phyloP scores from a whole-genome alignment of 805 yeast species.

The Citeromyces matritensis region DNA sequence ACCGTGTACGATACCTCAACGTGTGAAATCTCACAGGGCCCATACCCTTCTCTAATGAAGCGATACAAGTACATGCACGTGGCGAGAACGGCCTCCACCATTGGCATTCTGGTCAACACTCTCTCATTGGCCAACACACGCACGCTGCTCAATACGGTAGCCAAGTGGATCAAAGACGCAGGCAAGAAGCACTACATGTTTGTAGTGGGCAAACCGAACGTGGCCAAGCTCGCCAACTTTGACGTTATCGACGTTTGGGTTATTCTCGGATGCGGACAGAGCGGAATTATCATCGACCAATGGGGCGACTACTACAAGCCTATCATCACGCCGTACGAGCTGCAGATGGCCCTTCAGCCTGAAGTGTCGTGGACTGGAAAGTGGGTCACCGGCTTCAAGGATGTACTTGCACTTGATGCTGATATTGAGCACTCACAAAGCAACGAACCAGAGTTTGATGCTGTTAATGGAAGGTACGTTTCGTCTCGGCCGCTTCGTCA shows the following conservation, averaged over 20 bases:
- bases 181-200: constrained; percentile 89
- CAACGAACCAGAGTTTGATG: constrained; percentile 68
- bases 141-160: constrained; percentile 44
- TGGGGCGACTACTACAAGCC: constrained; percentile 77
- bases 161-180: constrained; percentile 46
- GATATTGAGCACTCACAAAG: constrained; percentile 12
- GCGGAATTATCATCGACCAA: constrained; percentile 78
- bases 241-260: constrained; percentile 95
- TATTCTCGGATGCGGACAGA: constrained; percentile 84
- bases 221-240: constrained; percentile 91
- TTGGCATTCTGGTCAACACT: constrained; percentile 85
- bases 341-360: constrained; percentile 62
- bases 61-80: constrained; percentile 77
- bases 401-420: constrained; percentile 14
- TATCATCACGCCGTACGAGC: constrained; percentile 85
- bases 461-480: constrained; percentile 70
- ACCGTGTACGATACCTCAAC: too few relatives aligned
- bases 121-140: constrained; percentile 67
- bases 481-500: constrained; percentile 66
- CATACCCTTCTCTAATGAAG: constrained; percentile 67
- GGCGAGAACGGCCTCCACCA: constrained; percentile 83
- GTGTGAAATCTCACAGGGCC: constrained; percentile 45
- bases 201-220: constrained; percentile 96
- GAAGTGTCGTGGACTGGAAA: constrained; percentile 84
- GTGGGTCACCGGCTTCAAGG: constrained; percentile 74